Percentiles rank a stretch among this genome's conserved stretches.
These are phyloP conservation scores for Hypericum perforatum DNA, from an alignment of 345 rosid genomes.

Conservation along the genomic window DNA sequence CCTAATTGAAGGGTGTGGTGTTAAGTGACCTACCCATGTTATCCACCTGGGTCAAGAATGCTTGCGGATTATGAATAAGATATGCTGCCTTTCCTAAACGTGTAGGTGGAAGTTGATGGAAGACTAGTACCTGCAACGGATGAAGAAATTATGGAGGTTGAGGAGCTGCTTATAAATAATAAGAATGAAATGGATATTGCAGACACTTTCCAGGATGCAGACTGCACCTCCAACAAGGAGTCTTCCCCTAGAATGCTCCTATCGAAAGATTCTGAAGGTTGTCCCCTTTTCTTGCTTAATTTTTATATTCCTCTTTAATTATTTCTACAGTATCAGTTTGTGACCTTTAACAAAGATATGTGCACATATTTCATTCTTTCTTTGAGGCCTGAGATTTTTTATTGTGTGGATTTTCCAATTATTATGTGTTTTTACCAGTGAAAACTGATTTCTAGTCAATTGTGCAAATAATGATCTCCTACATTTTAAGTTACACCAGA, in stretches of 20 bases:
- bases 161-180: constrained; percentile 52
- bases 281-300: not conserved
- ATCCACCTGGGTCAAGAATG: constrained; percentile 1
- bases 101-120: constrained; percentile 77
- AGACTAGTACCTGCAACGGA: constrained; percentile 89
- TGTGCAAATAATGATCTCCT: too few species aligned
- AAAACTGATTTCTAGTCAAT: too few species aligned
- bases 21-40: not conserved
- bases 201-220: constrained; percentile 38
- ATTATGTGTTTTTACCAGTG: too few species aligned
- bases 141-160: constrained; percentile 82
- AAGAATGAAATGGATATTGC: constrained; percentile 37
- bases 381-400: too few species aligned
- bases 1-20: not conserved
- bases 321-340: too few species aligned
- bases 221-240: constrained; percentile 31
- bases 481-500: too few species aligned
- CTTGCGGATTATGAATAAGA: not conserved
- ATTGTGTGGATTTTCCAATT: too few species aligned
- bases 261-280: constrained; percentile 59
- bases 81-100: not conserved
- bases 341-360: too few species aligned
- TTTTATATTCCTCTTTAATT: too few species aligned
- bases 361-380: too few species aligned
- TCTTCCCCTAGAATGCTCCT: constrained; percentile 47